Conservation (phyloP, 352 stramenopile species). For the Globisporangium yorkense region DNA sequence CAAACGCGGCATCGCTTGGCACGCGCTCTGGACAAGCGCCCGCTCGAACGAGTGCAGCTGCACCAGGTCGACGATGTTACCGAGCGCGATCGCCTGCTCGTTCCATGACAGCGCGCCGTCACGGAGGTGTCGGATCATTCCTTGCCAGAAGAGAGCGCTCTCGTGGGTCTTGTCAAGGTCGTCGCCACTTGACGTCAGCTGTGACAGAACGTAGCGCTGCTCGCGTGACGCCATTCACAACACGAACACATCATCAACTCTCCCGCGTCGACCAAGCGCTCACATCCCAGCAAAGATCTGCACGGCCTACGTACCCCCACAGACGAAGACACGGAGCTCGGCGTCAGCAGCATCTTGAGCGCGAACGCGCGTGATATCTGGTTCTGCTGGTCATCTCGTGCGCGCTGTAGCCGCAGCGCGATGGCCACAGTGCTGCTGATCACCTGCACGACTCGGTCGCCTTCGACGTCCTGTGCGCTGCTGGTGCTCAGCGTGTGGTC, state of each 20-base stretch:
- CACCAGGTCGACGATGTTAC: constrained; percentile 32
- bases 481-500: constrained; percentile 7
- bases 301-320: constrained; percentile 10
- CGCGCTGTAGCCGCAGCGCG: constrained; percentile 12
- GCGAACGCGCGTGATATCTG: constrained; percentile 20
- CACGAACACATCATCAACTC: not conserved
- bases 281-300: not conserved
- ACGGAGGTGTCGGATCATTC: constrained; percentile 13
- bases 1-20: constrained; percentile 20
- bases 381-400: not conserved
- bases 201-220: constrained; percentile 5
- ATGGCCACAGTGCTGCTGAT: constrained; percentile 17
- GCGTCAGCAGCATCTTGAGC: constrained; percentile 20
- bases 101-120: constrained; percentile 20
- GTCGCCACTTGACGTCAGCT: not conserved
- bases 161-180: not conserved
- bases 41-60: constrained; percentile 20
- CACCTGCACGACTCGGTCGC: constrained; percentile 25
- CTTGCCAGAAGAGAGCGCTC: constrained; percentile 7
- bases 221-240: not conserved
- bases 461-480: constrained; percentile 7
- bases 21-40: constrained; percentile 16
- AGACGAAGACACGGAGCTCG: constrained; percentile 16
- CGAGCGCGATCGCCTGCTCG: constrained; percentile 23
- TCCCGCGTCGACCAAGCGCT: not conserved